These are phyloP conservation scores for Metschnikowia lunata DNA, from an alignment of 805 yeast genomes.

Conservation along the genomic window DNA sequence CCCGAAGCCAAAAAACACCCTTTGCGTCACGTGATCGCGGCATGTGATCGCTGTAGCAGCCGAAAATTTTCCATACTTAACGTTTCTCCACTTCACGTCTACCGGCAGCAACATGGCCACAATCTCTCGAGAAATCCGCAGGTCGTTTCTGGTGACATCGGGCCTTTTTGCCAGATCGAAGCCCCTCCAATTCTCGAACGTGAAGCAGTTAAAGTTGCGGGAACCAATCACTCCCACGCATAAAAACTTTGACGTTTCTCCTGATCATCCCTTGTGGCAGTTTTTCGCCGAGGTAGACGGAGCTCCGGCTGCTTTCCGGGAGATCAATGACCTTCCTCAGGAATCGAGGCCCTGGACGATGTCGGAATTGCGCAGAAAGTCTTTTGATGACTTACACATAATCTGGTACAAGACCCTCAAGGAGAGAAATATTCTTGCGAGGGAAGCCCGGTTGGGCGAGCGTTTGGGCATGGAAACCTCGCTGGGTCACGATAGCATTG, in stretches of 20 bases:
- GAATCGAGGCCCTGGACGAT: constrained; percentile 79
- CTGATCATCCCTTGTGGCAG: constrained; percentile 93
- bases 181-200: constrained; percentile 20
- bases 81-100: too few species aligned
- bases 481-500: constrained; percentile 38
- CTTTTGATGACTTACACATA: constrained; percentile 86
- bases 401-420: constrained; percentile 85
- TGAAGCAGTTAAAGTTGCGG: constrained; percentile 50
- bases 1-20: too few species aligned
- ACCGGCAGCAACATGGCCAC: constrained; percentile 3
- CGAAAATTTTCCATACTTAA: too few species aligned
- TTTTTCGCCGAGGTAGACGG: constrained; percentile 60
- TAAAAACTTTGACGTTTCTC: constrained; percentile 64
- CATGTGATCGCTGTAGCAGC: not conserved
- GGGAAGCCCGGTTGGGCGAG: constrained; percentile 64
- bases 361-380: constrained; percentile 84
- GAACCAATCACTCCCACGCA: constrained; percentile 84
- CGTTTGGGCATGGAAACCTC: constrained; percentile 24
- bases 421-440: constrained; percentile 73
- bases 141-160: constrained; percentile 11
- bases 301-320: constrained; percentile 53
- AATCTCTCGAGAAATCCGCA: constrained; percentile 7
- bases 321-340: constrained; percentile 46
- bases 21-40: not conserved
- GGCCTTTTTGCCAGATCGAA: constrained; percentile 13